Percentiles rank a stretch among this genome's conserved stretches.
Evolutionary conservation across 2,329 filamentous ascomycete species (phyloP).

Genomic region (Hymenoscyphus fraxineus): DNA sequence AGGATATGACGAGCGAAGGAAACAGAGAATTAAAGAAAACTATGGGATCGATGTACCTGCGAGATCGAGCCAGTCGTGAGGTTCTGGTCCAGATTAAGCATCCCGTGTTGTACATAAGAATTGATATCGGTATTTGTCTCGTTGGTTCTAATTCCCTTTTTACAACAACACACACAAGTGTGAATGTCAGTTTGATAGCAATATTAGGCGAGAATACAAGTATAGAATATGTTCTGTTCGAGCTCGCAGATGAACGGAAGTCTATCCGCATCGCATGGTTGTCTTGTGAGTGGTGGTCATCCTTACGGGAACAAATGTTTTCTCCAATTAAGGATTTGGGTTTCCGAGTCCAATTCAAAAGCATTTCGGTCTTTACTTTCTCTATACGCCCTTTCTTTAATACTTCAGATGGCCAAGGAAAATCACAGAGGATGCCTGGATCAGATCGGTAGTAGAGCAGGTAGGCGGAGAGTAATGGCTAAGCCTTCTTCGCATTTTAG

Average conservation of each 20-base stretch:
- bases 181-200: not conserved
- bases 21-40: conserved; percentile 62
- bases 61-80: conserved; percentile 22
- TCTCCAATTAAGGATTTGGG: not conserved
- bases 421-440: too few species aligned
- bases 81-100: not conserved
- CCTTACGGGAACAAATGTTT: not conserved
- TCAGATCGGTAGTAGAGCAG: too few species aligned
- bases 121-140: conserved; percentile 4
- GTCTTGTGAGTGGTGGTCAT: not conserved
- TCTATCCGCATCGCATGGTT: not conserved
- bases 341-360: too few species aligned
- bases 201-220: not conserved
- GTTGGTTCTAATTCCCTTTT: not conserved
- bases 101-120: conserved; percentile 27
- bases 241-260: not conserved
- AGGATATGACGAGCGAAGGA: conserved; percentile 65
- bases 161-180: not conserved
- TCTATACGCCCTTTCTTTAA: too few species aligned
- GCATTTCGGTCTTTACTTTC: too few species aligned
- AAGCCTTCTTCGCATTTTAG: too few species aligned
- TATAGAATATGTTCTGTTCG: not conserved
- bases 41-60: conserved; percentile 63
- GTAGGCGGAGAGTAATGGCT: too few species aligned
- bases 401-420: too few species aligned